Evolutionary conservation across 441 rosid species (phyloP).

Genomic region (Erodium moschatum): DNA sequence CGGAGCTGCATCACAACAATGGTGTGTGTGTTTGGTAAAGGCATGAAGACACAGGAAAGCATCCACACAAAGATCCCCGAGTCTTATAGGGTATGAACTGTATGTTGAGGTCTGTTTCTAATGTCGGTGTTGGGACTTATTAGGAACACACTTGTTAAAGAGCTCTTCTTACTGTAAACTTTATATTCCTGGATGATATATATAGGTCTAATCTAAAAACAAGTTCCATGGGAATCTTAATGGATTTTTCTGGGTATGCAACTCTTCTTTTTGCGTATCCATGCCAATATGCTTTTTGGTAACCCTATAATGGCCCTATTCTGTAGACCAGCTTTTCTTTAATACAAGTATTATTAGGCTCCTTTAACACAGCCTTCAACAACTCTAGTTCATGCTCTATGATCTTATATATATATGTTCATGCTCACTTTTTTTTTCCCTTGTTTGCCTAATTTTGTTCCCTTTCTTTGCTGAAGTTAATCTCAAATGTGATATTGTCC

Average conservation of each 20-base stretch:
- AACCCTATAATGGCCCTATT: neutral
- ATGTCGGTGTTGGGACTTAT: too few species aligned
- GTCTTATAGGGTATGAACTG: neutral
- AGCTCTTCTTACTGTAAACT: neutral
- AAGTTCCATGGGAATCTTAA: neutral
- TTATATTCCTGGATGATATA: neutral
- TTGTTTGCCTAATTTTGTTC: too few species aligned
- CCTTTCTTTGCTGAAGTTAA: too few species aligned
- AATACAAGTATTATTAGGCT: neutral
- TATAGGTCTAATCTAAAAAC: slow-evolving; percentile 1
- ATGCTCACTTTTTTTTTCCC: too few species aligned
- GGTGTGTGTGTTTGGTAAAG: neutral
- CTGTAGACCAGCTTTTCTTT: neutral
- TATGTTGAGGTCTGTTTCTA: neutral
- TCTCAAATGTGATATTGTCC: too few species aligned
- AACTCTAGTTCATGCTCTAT: neutral
- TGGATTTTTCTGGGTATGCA: too few species aligned
- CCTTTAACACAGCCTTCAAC: too few species aligned
- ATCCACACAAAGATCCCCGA: neutral
- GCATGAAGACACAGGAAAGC: too few species aligned
- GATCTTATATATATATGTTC: too few species aligned
- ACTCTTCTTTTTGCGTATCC: too few species aligned
- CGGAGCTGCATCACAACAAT: too few species aligned
- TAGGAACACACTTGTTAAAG: neutral
- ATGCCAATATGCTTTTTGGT: neutral